Percentiles rank a stretch among this genome's conserved stretches.
phyloP scores from a whole-genome alignment of 768 basidiomycete species.

The Plicaturopsis crispa region DNA sequence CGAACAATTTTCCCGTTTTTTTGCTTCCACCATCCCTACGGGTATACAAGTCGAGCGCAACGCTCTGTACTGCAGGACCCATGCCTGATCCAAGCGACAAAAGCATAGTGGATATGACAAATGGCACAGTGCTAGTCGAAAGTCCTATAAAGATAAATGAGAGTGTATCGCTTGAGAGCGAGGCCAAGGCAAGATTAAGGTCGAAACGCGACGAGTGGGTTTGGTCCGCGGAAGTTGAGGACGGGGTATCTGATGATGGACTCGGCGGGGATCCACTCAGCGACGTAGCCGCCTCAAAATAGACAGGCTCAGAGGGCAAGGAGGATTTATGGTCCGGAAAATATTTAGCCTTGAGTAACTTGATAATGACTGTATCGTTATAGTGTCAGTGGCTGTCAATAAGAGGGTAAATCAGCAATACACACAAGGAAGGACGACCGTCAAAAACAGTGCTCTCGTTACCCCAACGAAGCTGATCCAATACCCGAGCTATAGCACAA shows the following conservation, averaged over 20 bases:
- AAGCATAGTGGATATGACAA: slow-evolving; percentile 41
- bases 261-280: slow-evolving; percentile 3
- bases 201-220: slow-evolving; percentile 51
- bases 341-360: no score
- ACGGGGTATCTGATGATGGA: no score
- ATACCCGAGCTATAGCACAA: slow-evolving; percentile 35
- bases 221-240: slow-evolving; percentile 6
- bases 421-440: no score
- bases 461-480: slow-evolving; percentile 14
- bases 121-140: slow-evolving; percentile 38
- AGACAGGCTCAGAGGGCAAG: slow-evolving; percentile 15
- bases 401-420: no score
- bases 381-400: no score
- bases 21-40: slow-evolving; percentile 36
- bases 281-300: slow-evolving; percentile 2
- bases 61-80: slow-evolving; percentile 58
- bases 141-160: slow-evolving; percentile 44
- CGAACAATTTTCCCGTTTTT: slow-evolving; percentile 73
- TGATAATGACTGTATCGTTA: no score
- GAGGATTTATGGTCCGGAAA: no score
- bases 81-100: slow-evolving; percentile 60
- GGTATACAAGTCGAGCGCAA: slow-evolving; percentile 62
- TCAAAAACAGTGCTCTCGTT: slow-evolving; percentile 20
- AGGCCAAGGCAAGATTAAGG: slow-evolving; percentile 56
- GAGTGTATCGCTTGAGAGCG: slow-evolving; percentile 47